Evolutionary conservation across 2,329 filamentous ascomycete genomes (phyloP).

Genomic region (Pezicula neosporulosa): DNA sequence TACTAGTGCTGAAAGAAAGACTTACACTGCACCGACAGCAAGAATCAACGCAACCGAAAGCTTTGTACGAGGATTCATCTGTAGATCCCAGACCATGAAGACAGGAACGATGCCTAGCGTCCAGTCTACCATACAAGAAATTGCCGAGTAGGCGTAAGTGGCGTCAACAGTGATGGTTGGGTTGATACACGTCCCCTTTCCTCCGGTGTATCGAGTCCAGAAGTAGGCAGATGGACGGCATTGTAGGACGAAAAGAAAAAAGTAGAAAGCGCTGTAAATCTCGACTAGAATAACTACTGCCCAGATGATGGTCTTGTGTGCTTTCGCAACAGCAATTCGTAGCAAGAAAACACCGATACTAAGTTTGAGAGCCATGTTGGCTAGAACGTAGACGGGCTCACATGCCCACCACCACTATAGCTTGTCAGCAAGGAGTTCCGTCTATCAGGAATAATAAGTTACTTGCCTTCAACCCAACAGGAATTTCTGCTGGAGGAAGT

Average conservation of each 20-base stretch:
- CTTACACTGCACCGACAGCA: slow-evolving; percentile 46
- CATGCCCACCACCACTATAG: slow-evolving; percentile 11
- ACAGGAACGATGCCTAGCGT: slow-evolving; percentile 46
- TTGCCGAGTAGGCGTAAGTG: slow-evolving; percentile 42
- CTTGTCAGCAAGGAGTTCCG: not conserved
- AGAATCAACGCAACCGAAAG: slow-evolving; percentile 42
- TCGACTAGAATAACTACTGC: slow-evolving; percentile 30
- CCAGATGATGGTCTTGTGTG: slow-evolving; percentile 34
- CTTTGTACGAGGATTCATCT: slow-evolving; percentile 45
- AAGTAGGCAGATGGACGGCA: slow-evolving; percentile 46
- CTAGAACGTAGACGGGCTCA: slow-evolving; percentile 33
- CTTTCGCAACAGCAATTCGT: slow-evolving; percentile 31
- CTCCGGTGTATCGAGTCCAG: slow-evolving; percentile 39
- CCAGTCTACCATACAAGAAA: slow-evolving; percentile 44
- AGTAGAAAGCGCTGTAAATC: slow-evolving; percentile 35
- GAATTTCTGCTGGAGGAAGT: slow-evolving; percentile 18
- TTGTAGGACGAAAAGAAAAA: slow-evolving; percentile 46
- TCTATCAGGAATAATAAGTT: not conserved
- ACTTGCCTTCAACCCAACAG: slow-evolving; percentile 24
- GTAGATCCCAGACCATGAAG: slow-evolving; percentile 46
- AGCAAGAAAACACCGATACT: slow-evolving; percentile 39
- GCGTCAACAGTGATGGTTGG: slow-evolving; percentile 35
- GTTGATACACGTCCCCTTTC: slow-evolving; percentile 37
- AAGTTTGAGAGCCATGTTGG: slow-evolving; percentile 36
- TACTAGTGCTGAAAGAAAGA: not conserved